Base-by-base conservation (phyloP, 2,329 filamentous ascomycete genomes). In the Neonectria hederae region DNA sequence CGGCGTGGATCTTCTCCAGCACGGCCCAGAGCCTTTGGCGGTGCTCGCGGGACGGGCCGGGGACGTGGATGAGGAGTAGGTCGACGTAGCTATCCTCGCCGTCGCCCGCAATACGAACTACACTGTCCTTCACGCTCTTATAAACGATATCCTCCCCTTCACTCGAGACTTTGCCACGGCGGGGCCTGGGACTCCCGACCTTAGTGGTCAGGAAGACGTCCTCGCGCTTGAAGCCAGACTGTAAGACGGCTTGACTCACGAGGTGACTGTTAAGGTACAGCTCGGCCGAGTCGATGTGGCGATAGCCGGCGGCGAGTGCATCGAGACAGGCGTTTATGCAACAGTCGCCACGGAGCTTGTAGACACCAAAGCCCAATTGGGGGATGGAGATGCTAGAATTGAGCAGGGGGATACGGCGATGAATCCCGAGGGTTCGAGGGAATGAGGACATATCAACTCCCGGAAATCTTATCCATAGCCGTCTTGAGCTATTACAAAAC, bases 181-280 rank as follows among this genome's bases (percentile, higher is more conserved):
- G 55, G 10, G 52, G 48, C 4, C 82, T 83, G 2, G 79, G 81
- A 28, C 77, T 81, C 30, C 90, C 79, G 60, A 93, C 88, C 79
- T 94, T 94, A 62, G 89, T 90, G 0, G 91, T 93, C 42, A 93
- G 77, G 76, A 90, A 93, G 53, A 93, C 72, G 9, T 91, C 83
- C 17, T 83, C 78, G 32, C 89, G 84, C 5, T 82, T 78, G 6
- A 92, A 67, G 0, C 82, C 83, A 2, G 86, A 89, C 60, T 84
- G 75, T 24, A 79, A 79, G n/a, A 92, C 77, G 1, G 90, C 90
- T 55, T 86, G 80, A 4, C 90, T 89, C 51, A 93, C 90, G 73
- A 90, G 83, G 13, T 78, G 75, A 73, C 93, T 91, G 71, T 93
- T 94, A 56, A 78, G 84, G 76, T 93, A 94, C 76, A 77, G 69